Percentiles rank a stretch among this genome's conserved stretches.
Evolutionary conservation across 2,329 filamentous ascomycete genomes (phyloP).

Genomic region (Beauveria rudraprayagi): DNA sequence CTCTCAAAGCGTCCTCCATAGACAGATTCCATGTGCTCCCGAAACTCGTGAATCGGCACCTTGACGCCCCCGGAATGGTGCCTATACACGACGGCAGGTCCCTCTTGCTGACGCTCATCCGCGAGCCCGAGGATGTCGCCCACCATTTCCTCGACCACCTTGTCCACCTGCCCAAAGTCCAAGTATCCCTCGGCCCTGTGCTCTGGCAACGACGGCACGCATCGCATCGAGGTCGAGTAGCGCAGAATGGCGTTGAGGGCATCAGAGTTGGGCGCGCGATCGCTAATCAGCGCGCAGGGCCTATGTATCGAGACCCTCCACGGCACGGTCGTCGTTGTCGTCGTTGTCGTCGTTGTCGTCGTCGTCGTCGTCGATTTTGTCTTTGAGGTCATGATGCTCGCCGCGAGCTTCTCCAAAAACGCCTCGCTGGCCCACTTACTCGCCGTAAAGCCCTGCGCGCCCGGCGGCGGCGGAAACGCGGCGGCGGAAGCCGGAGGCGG

Average conservation of each 20-base stretch:
- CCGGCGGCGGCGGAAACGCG: conserved; percentile 13
- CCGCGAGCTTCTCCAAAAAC: conserved; percentile 18
- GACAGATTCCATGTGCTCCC: conserved; percentile 10
- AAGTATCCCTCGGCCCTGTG: neutral
- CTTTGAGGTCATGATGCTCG: no score
- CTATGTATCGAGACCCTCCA: neutral
- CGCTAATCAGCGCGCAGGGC: neutral
- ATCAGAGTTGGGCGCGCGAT: neutral
- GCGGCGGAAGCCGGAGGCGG: neutral
- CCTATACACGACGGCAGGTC: neutral
- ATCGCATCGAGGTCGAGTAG: conserved; percentile 12
- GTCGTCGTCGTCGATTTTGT: no score
- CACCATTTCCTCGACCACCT: neutral
- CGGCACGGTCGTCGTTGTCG: neutral
- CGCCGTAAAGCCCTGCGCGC: conserved; percentile 25
- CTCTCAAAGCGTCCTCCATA: conserved; percentile 12
- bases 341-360: no score
- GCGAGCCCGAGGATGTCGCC: neutral
- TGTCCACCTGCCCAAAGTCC: neutral
- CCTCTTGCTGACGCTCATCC: neutral
- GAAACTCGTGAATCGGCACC: conserved; percentile 11
- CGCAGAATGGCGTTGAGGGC: conserved; percentile 14
- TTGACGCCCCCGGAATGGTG: conserved; percentile 15
- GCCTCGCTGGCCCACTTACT: conserved; percentile 28
- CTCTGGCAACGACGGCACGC: conserved; percentile 11